Percentiles rank a stretch among this genome's conserved stretches.
Conservation (phyloP, 2,329 filamentous ascomycete genomes). For the Colletotrichum theobromicola region DNA sequence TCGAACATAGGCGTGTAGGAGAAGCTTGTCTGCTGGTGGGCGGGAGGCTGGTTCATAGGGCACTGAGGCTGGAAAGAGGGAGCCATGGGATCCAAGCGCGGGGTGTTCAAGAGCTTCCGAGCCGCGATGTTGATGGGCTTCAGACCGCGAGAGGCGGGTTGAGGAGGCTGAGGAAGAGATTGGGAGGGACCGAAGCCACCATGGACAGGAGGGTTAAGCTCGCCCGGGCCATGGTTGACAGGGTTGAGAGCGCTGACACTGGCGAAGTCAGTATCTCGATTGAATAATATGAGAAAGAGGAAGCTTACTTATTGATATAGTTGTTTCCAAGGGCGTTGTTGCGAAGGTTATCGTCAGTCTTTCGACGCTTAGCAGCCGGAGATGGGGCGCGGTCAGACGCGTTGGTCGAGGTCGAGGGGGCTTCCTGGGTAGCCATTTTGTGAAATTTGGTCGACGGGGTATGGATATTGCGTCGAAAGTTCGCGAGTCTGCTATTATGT, state of each 20-base stretch:
- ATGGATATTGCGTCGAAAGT: background rate
- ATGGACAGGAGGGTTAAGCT: fast-evolving
- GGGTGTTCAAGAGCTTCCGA: background rate
- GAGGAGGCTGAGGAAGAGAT: background rate
- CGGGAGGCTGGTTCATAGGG: too few species aligned
- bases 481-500: background rate
- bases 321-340: background rate
- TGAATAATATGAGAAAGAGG: fast-evolving
- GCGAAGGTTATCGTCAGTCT: background rate
- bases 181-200: background rate
- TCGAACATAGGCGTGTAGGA: too few species aligned
- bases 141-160: background rate
- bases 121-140: background rate
- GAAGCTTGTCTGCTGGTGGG: too few species aligned
- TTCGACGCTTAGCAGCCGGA: background rate
- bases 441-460: fast-evolving
- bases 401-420: background rate
- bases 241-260: background rate
- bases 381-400: background rate
- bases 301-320: background rate
- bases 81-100: background rate
- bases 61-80: background rate
- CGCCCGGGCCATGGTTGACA: background rate
- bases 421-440: background rate
- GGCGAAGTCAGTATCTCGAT: background rate